Percentiles rank a stretch among this genome's conserved stretches.
phyloP scores from a whole-genome alignment of 495 filamentous ascomycete genomes.

The Annulohypoxylon nitens region DNA sequence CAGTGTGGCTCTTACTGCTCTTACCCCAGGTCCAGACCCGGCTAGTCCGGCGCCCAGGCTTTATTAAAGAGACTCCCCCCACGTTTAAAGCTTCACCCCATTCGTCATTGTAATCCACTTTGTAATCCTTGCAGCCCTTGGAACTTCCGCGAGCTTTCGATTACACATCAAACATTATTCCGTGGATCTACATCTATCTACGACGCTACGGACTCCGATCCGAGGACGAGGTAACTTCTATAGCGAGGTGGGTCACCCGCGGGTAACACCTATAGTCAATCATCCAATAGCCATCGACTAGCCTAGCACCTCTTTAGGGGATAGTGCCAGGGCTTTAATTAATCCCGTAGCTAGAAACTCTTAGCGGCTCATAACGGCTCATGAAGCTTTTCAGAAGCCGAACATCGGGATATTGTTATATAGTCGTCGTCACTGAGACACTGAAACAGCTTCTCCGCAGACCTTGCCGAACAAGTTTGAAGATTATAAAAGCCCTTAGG shows the following conservation, averaged over 20 bases:
- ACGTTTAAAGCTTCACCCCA: slow-evolving; percentile 30
- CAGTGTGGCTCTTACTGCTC: background rate
- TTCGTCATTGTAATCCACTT: slow-evolving; percentile 4
- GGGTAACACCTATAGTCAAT: background rate
- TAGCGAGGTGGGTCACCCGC: slow-evolving; percentile 24
- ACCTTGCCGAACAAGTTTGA: slow-evolving; percentile 32
- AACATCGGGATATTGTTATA: slow-evolving; percentile 31
- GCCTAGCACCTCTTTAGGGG: slow-evolving; percentile 11
- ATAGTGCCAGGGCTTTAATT: slow-evolving; percentile 41
- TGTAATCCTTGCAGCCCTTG: background rate
- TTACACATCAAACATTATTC: slow-evolving; percentile 12
- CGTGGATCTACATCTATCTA: slow-evolving; percentile 4
- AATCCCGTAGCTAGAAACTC: slow-evolving; percentile 29
- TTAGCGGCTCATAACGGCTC: slow-evolving; percentile 3
- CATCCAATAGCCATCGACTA: background rate
- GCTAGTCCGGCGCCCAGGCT: slow-evolving; percentile 33
- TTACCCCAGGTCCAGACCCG: slow-evolving; percentile 40
- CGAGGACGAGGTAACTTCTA: slow-evolving; percentile 32
- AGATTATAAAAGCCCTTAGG: slow-evolving; percentile 25
- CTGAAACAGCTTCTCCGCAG: slow-evolving; percentile 35
- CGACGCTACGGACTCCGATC: slow-evolving; percentile 24
- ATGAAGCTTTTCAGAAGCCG: slow-evolving; percentile 28
- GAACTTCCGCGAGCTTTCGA: slow-evolving; percentile 24
- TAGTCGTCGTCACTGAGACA: background rate
- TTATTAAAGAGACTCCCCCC: slow-evolving; percentile 41